These are phyloP conservation scores for Geosmithia putterillii DNA, from an alignment of 2,329 filamentous ascomycete species.

Conservation along the genomic window DNA sequence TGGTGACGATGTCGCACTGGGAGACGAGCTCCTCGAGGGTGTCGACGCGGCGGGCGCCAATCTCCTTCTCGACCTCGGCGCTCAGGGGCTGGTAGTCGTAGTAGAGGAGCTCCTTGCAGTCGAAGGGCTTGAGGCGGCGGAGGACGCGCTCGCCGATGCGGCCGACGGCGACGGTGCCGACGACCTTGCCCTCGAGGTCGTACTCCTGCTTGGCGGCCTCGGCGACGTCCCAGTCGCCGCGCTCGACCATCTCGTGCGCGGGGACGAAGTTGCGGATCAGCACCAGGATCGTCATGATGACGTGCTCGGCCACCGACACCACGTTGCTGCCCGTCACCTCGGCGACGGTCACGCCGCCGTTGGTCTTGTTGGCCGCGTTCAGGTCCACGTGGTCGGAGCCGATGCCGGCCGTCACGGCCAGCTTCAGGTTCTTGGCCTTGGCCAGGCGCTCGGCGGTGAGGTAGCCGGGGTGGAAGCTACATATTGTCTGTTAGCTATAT, in stretches of 20 bases:
- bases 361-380: constrained; percentile 94
- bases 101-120: constrained; percentile 99
- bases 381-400: constrained; percentile 98
- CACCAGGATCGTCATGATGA: constrained; percentile 95
- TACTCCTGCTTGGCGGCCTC: constrained; percentile 96
- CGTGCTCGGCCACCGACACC: constrained; percentile 96
- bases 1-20: constrained; percentile 95
- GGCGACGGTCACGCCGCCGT: constrained; percentile 91
- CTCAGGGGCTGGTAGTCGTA: constrained; percentile 96
- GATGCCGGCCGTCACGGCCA: constrained; percentile 93
- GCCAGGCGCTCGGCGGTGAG: constrained; percentile 91
- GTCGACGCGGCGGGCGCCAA: constrained; percentile 83
- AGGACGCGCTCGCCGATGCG: constrained; percentile 97
- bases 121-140: constrained; percentile 88
- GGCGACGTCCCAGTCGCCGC: constrained; percentile 90
- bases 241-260: constrained; percentile 83
- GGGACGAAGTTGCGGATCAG: constrained; percentile 98
- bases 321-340: constrained; percentile 98
- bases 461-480: constrained; percentile 94
- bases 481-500: background rate
- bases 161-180: constrained; percentile 93
- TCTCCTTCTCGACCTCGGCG: constrained; percentile 82
- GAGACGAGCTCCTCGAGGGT: constrained; percentile 84
- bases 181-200: constrained; percentile 93
- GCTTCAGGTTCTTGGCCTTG: constrained; percentile 98